Evolutionary conservation across 208 protist species (phyloP).

Genomic region (Trypanosoma congolense): DNA sequence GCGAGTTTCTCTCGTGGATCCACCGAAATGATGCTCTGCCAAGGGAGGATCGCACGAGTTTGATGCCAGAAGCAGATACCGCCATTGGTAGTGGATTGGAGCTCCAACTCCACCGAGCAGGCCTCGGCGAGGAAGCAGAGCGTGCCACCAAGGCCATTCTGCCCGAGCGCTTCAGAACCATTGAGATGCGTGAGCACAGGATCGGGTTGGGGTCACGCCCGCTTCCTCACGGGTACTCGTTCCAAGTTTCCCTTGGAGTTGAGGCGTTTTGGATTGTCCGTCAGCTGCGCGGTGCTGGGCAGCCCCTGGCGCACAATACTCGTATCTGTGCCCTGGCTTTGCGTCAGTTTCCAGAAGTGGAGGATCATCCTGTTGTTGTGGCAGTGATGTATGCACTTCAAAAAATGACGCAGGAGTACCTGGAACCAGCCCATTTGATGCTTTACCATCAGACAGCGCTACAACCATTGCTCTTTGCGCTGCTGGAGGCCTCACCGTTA

Average conservation of each 20-base stretch:
- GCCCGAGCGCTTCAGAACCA: constrained; percentile 61
- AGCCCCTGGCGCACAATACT: constrained; percentile 79
- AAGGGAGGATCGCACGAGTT: constrained; percentile 15
- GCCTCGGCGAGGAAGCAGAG: constrained; percentile 42
- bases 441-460: constrained; percentile 73
- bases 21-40: constrained; percentile 27
- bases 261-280: constrained; percentile 83
- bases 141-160: constrained; percentile 34
- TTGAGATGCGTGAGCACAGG: constrained; percentile 33
- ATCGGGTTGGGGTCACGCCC: constrained; percentile 32
- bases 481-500: constrained; percentile 56
- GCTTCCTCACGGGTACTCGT: constrained; percentile 47
- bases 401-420: constrained; percentile 64
- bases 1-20: constrained; percentile 76
- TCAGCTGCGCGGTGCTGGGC: constrained; percentile 63
- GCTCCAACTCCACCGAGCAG: constrained; percentile 62
- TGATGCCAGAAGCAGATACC: constrained; percentile 2
- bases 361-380: constrained; percentile 59
- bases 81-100: constrained; percentile 33
- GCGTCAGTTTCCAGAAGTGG: constrained; percentile 35
- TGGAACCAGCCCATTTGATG: constrained; percentile 80
- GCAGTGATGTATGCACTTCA: constrained; percentile 62
- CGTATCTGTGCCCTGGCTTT: constrained; percentile 60
- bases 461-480: constrained; percentile 62
- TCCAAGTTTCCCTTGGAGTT: constrained; percentile 44